A percentile compares a stretch with the other conserved stretches of the same genome.
Evolutionary conservation across 2,329 filamentous ascomycete genomes (phyloP).

Genomic region (Cercospora zeina): DNA sequence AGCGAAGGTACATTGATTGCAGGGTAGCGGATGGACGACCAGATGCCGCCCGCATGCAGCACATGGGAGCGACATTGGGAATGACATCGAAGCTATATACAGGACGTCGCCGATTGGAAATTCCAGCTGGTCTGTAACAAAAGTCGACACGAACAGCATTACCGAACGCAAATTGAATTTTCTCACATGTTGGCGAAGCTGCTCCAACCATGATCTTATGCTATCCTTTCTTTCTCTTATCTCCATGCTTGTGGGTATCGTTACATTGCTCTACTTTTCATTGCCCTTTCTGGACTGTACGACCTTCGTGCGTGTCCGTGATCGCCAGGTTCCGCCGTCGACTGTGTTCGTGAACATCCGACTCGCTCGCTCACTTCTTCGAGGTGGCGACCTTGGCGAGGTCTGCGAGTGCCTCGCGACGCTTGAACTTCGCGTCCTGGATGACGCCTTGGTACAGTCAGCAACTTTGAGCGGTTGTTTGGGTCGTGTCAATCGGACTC

Average conservation of each 20-base stretch:
- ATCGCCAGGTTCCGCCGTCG: not conserved
- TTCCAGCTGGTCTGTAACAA: not conserved
- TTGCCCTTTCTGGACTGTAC: not conserved
- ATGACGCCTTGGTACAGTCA: conserved; percentile 59
- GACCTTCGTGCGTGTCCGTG: not conserved
- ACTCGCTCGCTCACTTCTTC: conserved; percentile 33
- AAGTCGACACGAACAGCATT: not conserved
- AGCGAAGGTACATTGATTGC: not conserved
- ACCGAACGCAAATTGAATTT: not conserved
- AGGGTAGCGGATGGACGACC: not conserved
- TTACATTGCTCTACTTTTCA: not conserved
- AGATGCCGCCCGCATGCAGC: not conserved
- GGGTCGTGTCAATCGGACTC: conserved; percentile 36
- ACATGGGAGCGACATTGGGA: not conserved
- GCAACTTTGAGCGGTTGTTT: not conserved
- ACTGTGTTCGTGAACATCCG: not conserved
- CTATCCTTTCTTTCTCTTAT: conserved; percentile 16
- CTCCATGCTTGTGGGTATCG: conserved; percentile 18
- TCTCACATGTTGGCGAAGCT: not conserved
- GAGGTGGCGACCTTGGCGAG: conserved; percentile 52
- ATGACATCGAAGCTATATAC: not conserved
- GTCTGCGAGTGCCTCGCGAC: conserved; percentile 68
- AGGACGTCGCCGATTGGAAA: not conserved
- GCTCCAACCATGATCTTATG: not conserved
- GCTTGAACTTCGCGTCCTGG: conserved; percentile 75